Percentiles rank a stretch among this genome's conserved stretches.
These are phyloP conservation scores for Coelastrella sp. DNA, from an alignment of 139 green algal species.

Conservation along the genomic window DNA sequence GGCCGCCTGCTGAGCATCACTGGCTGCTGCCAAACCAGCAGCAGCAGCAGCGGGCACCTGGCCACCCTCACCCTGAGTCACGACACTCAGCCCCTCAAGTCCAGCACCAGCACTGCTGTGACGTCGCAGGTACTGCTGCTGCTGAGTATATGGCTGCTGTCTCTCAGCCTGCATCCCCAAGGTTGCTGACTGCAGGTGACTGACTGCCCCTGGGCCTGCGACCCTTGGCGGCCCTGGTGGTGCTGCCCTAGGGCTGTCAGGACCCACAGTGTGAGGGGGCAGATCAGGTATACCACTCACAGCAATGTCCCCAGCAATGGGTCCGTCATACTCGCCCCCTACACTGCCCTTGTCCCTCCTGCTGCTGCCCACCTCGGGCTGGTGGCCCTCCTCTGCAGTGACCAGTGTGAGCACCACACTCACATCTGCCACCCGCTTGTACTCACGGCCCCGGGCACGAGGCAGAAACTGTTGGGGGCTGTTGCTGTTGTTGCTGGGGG, in stretches of 20 bases:
- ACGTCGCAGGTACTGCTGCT: neutral
- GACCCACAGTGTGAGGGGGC: constrained; percentile 1
- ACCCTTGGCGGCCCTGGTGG: neutral
- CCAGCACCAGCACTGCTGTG: constrained; percentile 1
- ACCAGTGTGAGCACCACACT: constrained; percentile 31
- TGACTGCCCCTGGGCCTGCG: neutral
- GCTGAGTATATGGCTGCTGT: neutral
- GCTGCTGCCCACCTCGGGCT: neutral
- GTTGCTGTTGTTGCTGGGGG: neutral
- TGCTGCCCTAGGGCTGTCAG: neutral
- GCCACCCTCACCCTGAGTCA: neutral
- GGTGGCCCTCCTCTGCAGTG: neutral
- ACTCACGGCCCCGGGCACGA: constrained; percentile 32
- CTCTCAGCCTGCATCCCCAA: too few relatives aligned
- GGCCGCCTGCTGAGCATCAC: neutral
- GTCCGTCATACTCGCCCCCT: constrained; percentile 31
- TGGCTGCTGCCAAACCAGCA: neutral
- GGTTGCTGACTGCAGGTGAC: too few relatives aligned
- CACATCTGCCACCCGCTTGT: constrained; percentile 14
- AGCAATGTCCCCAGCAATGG: neutral
- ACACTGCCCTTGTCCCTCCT: neutral
- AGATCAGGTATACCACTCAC: constrained; percentile 22
- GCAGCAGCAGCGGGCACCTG: neutral
- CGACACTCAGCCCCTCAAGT: neutral
- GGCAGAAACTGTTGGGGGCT: constrained; percentile 2